These are phyloP conservation scores for Tricholoma sp. DNA, from an alignment of 768 basidiomycete species.

Conservation along the genomic window DNA sequence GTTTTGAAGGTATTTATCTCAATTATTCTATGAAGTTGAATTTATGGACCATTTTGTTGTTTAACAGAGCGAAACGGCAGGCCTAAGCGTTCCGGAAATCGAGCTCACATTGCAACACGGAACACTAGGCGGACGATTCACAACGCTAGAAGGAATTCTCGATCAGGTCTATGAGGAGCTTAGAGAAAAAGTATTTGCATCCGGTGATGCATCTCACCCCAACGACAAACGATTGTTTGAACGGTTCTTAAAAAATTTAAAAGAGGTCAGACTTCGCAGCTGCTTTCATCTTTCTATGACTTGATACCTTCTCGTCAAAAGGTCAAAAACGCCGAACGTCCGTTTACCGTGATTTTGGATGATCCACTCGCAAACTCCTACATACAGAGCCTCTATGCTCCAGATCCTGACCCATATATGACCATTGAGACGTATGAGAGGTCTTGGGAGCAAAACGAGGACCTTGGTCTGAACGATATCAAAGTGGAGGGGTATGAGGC, in stretches of 20 bases:
- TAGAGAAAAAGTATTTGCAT: constrained; percentile 76
- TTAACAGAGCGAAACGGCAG: constrained; percentile 84
- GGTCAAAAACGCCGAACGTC: constrained; percentile 72
- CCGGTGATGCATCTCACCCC: constrained; percentile 55
- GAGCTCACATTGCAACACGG: constrained; percentile 88
- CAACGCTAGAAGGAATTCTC: constrained; percentile 92
- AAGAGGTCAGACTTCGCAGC: constrained; percentile 46
- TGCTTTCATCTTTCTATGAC: background rate
- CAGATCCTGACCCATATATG: constrained; percentile 96
- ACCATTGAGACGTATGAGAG: constrained; percentile 76
- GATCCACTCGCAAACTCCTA: constrained; percentile 96
- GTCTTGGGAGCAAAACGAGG: constrained; percentile 89
- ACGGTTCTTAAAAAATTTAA: constrained; percentile 69
- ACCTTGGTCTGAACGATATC: constrained; percentile 88
- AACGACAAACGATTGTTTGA: constrained; percentile 60
- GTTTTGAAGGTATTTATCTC: constrained; percentile 72
- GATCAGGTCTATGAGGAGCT: constrained; percentile 95
- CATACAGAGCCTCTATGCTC: constrained; percentile 94
- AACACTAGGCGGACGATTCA: constrained; percentile 95
- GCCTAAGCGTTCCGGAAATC: constrained; percentile 89
- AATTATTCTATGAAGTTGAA: background rate
- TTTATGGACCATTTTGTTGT: background rate
- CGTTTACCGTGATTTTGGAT: constrained; percentile 91
- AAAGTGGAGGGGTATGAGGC: constrained; percentile 70
- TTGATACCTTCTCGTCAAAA: constrained; percentile 22